phyloP scores from a whole-genome alignment of 257 asterid genomes.

The Fraxinus quadrangulata region DNA sequence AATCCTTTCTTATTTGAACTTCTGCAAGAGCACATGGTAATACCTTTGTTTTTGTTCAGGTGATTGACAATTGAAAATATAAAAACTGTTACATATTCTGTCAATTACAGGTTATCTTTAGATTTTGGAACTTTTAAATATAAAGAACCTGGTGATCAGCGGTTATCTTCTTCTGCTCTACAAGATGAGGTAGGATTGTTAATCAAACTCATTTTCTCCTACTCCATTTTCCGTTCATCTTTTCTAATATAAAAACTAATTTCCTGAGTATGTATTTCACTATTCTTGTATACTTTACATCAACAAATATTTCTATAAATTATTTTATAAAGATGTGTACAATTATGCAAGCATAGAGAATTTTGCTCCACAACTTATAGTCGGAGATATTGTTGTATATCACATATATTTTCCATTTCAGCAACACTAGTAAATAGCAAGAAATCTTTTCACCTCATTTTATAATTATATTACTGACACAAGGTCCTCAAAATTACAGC shows the following conservation, averaged over 20 bases:
- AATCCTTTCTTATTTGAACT: not conserved
- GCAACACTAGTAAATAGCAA: constrained; percentile 13
- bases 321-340: not conserved
- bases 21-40: not conserved
- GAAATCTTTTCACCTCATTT: constrained; percentile 18
- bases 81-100: constrained; percentile 8
- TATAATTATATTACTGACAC: constrained; percentile 22
- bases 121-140: constrained; percentile 91
- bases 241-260: too few relatives aligned
- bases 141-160: constrained; percentile 59
- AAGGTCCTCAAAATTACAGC: constrained; percentile 51
- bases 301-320: not conserved
- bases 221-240: not conserved
- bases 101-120: constrained; percentile 63
- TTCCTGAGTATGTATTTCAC: not conserved
- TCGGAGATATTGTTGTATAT: constrained; percentile 4
- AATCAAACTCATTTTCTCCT: constrained; percentile 9
- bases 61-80: not conserved
- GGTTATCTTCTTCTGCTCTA: constrained; percentile 74
- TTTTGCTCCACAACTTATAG: constrained; percentile 10
- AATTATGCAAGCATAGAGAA: not conserved
- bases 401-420: constrained; percentile 5
- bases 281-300: not conserved
- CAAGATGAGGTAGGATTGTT: constrained; percentile 80
- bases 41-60: not conserved